These are phyloP conservation scores for Blastocystis sp. DNA, from an alignment of 352 stramenopile genomes.

Conservation along the genomic window DNA sequence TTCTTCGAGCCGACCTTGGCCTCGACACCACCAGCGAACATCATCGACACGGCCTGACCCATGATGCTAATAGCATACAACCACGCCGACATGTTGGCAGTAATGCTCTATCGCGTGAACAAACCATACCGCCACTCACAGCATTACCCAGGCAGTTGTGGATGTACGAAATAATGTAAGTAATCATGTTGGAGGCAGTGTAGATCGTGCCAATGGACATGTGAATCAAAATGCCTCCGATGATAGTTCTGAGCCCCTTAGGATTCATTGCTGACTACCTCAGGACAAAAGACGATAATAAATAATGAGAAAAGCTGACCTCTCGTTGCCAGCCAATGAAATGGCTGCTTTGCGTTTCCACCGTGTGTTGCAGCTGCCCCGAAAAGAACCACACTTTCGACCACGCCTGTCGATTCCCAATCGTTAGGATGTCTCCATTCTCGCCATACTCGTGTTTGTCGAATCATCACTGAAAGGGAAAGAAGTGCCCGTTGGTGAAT, in stretches of 20 bases:
- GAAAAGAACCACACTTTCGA: too few species aligned
- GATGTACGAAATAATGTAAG: slow-evolving; percentile 69
- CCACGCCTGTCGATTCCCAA: too few species aligned
- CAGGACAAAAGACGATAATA: slow-evolving; percentile 26
- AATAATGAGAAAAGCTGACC: slow-evolving; percentile 21
- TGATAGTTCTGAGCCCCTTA: slow-evolving; percentile 55
- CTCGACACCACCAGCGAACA: slow-evolving; percentile 63
- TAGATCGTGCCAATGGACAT: slow-evolving; percentile 58
- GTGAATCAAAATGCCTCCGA: slow-evolving; percentile 63
- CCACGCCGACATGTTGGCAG: slow-evolving; percentile 39
- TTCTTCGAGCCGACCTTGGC: slow-evolving; percentile 17
- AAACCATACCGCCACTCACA: not conserved
- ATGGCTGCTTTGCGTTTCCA: not conserved
- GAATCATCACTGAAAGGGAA: too few species aligned
- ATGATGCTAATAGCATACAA: slow-evolving; percentile 70
- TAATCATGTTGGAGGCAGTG: slow-evolving; percentile 69
- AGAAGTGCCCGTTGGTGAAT: too few species aligned
- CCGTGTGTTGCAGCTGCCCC: not conserved
- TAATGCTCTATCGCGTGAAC: slow-evolving; percentile 42
- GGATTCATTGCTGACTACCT: slow-evolving; percentile 22
- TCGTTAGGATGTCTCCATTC: too few species aligned
- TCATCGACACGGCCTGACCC: slow-evolving; percentile 61
- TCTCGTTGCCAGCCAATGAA: not conserved
- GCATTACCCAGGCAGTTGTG: slow-evolving; percentile 24
- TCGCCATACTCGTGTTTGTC: too few species aligned